Percentiles rank a stretch among this genome's conserved stretches.
These are phyloP conservation scores for Auriculariales sp. DNA, from an alignment of 768 basidiomycete species.

Conservation along the genomic window DNA sequence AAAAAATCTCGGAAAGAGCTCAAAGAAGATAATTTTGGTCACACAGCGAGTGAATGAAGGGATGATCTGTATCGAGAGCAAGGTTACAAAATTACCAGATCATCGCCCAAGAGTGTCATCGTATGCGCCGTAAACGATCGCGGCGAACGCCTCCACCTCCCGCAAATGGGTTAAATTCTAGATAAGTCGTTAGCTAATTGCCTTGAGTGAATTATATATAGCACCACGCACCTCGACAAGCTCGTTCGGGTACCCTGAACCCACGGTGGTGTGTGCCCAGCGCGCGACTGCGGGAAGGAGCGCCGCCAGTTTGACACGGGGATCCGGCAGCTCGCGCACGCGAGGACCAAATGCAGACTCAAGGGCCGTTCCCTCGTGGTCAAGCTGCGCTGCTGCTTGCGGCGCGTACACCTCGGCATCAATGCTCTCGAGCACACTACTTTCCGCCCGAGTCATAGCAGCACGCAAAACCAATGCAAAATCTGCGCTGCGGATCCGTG, in stretches of 20 bases:
- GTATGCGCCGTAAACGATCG: slow-evolving; percentile 58
- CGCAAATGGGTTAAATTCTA: slow-evolving; percentile 47
- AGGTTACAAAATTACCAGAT: too few species aligned
- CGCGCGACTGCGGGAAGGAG: slow-evolving; percentile 66
- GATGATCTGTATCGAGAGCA: too few species aligned
- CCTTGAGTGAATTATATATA: not conserved
- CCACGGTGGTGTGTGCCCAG: slow-evolving; percentile 60
- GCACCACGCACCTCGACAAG: slow-evolving; percentile 49
- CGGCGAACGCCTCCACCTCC: slow-evolving; percentile 55
- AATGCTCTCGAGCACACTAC: slow-evolving; percentile 47
- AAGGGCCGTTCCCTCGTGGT: slow-evolving; percentile 21
- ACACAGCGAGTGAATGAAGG: too few species aligned
- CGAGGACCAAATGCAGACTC: slow-evolving; percentile 7
- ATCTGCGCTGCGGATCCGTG: slow-evolving; percentile 48
- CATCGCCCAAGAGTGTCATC: too few species aligned
- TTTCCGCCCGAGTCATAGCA: slow-evolving; percentile 57
- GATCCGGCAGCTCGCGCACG: not conserved
- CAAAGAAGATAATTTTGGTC: too few species aligned
- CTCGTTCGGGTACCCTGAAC: slow-evolving; percentile 62
- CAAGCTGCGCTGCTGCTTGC: slow-evolving; percentile 7
- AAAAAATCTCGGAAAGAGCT: too few species aligned
- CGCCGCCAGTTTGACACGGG: slow-evolving; percentile 52
- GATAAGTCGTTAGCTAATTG: slow-evolving; percentile 1
- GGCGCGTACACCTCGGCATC: slow-evolving; percentile 45
- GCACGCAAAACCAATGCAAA: slow-evolving; percentile 56